Evolutionary conservation across 2,329 filamentous ascomycete genomes (phyloP).

Genomic region (Neocatenulostroma microsporum): DNA sequence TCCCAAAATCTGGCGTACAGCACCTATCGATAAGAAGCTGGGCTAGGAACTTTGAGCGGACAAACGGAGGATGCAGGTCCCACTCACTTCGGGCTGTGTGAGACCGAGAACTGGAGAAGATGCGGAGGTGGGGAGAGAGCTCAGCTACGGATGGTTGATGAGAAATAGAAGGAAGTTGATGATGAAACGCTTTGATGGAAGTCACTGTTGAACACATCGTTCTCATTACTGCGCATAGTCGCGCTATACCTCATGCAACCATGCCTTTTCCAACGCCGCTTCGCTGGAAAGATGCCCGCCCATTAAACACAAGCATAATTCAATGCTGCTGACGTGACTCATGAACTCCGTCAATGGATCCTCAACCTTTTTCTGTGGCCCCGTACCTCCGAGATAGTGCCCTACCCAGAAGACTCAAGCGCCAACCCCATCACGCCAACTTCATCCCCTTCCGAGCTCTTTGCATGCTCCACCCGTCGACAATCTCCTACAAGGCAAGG

Average conservation of each 20-base stretch:
- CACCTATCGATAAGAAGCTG: no score
- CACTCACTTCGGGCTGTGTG: neutral
- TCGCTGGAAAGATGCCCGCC: conserved; percentile 1
- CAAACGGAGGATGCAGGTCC: no score
- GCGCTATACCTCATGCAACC: conserved; percentile 5
- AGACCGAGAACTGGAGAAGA: neutral
- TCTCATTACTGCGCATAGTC: neutral
- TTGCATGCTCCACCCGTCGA: neutral
- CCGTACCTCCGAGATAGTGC: neutral
- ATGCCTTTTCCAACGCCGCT: conserved; percentile 2
- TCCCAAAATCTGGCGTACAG: no score
- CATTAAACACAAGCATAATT: neutral
- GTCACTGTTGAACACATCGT: neutral
- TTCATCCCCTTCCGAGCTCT: neutral
- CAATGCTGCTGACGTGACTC: conserved; percentile 1
- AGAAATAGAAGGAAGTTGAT: neutral
- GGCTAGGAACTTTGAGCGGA: no score
- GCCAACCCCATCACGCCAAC: no score
- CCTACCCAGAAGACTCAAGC: no score
- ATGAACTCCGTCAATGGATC: conserved; percentile 3
- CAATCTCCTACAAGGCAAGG: conserved; percentile 45
- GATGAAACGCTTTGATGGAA: neutral
- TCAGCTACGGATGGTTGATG: no score
- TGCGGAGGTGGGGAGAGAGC: neutral
- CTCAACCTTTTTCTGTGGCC: neutral